A percentile compares a stretch with the other conserved stretches of the same genome.
These are phyloP conservation scores for Cystobasidium ongulense DNA, from an alignment of 768 basidiomycete species.

Conservation along the genomic window DNA sequence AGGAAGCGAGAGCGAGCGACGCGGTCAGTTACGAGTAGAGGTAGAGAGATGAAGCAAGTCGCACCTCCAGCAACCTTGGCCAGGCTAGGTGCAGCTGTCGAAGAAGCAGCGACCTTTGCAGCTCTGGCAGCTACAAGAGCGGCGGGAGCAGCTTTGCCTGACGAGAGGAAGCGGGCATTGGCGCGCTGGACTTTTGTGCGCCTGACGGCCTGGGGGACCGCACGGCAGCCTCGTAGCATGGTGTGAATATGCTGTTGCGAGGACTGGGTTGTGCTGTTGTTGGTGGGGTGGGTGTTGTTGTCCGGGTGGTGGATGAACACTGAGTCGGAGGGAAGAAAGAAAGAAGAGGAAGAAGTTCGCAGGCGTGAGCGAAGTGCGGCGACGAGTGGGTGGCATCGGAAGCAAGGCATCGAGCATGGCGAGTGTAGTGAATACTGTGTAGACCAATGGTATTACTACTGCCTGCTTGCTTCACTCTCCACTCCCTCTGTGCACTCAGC, in stretches of 20 bases:
- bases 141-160: neutral
- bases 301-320: neutral
- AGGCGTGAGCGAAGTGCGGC: too few relatives aligned
- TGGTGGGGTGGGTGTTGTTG: neutral
- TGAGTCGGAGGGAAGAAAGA: neutral
- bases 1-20: neutral
- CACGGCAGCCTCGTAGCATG: conserved; percentile 29
- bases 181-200: conserved; percentile 22
- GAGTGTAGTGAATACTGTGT: neutral
- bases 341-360: neutral
- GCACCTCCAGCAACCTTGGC: neutral
- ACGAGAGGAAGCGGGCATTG: conserved; percentile 26
- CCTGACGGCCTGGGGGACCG: conserved; percentile 13
- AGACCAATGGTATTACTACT: too few relatives aligned
- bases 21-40: neutral
- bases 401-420: neutral
- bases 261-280: neutral
- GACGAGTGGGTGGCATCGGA: neutral
- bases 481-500: neutral
- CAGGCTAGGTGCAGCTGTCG: neutral
- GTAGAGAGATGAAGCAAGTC: neutral
- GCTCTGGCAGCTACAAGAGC: neutral
- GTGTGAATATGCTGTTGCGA: neutral
- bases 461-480: too few relatives aligned
- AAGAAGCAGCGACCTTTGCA: neutral